Conservation (phyloP, 768 basidiomycete genomes). For the Favolaschia claudopus region DNA sequence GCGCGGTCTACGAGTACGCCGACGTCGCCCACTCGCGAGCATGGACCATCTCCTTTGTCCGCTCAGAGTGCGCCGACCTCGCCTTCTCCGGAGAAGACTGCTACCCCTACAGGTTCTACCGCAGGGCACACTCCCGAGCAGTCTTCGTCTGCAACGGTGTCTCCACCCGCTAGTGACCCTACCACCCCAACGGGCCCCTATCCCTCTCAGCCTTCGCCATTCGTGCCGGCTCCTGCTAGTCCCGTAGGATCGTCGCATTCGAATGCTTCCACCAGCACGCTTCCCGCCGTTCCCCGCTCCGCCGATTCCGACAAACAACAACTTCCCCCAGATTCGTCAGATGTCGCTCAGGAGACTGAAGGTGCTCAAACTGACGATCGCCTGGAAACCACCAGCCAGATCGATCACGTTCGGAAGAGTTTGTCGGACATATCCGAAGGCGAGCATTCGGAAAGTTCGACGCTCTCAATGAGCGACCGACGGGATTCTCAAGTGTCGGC, state of each 20-base stretch:
- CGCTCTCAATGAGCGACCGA: slow-evolving; percentile 1
- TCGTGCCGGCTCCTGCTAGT: background rate
- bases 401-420: slow-evolving; percentile 18
- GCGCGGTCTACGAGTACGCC: slow-evolving; percentile 26
- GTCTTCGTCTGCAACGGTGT: background rate
- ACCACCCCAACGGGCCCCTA: slow-evolving; percentile 13
- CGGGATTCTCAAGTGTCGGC: background rate
- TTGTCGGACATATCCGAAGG: slow-evolving; percentile 28
- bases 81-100: no score
- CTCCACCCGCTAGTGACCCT: background rate
- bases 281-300: background rate
- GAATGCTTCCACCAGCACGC: slow-evolving; percentile 20
- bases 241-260: slow-evolving; percentile 14
- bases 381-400: slow-evolving; percentile 14
- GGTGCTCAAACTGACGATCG: background rate
- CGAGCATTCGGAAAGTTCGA: slow-evolving; percentile 18
- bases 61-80: no score
- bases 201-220: background rate
- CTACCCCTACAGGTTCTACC: no score
- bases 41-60: background rate
- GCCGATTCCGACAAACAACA: background rate
- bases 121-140: no score
- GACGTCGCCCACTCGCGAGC: slow-evolving; percentile 15
- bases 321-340: background rate
- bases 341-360: background rate